Conservation (phyloP, 2,329 filamentous ascomycete species). For the Ceratocystis smalleyi region DNA sequence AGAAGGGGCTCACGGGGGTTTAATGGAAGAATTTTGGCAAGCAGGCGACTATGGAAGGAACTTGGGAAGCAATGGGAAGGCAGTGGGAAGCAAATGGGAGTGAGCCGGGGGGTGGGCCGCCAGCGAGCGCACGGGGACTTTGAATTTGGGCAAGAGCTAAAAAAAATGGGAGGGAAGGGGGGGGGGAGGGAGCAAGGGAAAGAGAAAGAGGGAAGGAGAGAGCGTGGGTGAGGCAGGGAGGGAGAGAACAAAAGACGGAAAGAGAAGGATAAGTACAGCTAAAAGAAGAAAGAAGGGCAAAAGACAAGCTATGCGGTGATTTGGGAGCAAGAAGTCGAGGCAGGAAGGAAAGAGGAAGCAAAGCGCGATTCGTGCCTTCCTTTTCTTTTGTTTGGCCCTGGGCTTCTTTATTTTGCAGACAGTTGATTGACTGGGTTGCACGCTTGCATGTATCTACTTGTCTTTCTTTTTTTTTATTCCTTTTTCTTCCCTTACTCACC, state of each 20-base stretch:
- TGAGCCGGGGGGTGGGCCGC: constrained; percentile 1
- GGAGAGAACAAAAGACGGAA: constrained; percentile 2
- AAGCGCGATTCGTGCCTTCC: background rate
- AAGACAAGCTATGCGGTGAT: background rate
- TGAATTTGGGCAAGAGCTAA: background rate
- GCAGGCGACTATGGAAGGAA: constrained; percentile 1
- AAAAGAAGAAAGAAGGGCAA: constrained; percentile 1
- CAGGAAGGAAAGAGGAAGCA: background rate
- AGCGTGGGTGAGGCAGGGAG: background rate
- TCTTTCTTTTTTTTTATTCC: background rate
- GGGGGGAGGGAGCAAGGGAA: background rate
- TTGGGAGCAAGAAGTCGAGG: background rate
- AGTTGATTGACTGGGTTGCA: background rate
- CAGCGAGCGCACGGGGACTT: constrained; percentile 10
- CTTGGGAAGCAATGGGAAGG: background rate
- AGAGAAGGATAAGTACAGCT: background rate
- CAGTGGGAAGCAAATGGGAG: background rate
- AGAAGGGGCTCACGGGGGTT: constrained; percentile 14
- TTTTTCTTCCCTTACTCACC: background rate
- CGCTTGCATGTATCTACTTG: background rate
- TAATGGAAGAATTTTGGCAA: constrained; percentile 11
- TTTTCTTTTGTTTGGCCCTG: background rate
- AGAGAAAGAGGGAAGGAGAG: background rate
- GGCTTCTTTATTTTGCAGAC: background rate
- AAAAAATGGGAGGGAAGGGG: background rate